phyloP scores from a whole-genome alignment of 1,139 yeast genomes.

The Pichia cactophila region DNA sequence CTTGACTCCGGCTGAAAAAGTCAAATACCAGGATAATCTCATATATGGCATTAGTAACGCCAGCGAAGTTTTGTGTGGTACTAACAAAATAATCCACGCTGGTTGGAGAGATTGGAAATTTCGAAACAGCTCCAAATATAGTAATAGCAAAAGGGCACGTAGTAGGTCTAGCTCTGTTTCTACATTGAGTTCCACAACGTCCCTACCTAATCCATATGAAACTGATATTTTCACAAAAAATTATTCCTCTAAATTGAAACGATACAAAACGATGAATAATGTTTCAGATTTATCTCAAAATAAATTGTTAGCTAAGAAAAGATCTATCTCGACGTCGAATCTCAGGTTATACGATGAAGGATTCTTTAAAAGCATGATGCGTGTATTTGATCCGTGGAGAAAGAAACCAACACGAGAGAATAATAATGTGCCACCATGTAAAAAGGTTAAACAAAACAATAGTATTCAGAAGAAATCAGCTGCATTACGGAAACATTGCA shows the following conservation, averaged over 20 bases:
- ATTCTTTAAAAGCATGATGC: background rate
- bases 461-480: background rate
- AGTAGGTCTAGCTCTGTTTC: conserved; percentile 7
- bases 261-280: background rate
- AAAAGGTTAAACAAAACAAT: background rate
- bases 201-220: background rate
- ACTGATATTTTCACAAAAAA: background rate
- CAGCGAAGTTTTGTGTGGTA: conserved; percentile 11
- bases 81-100: conserved; percentile 31
- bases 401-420: background rate
- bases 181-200: background rate
- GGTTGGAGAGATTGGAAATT: conserved; percentile 91
- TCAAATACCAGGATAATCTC: conserved; percentile 17
- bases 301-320: background rate
- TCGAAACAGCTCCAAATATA: conserved; percentile 61
- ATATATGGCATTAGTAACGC: conserved; percentile 12
- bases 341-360: background rate
- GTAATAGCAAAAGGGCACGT: conserved; percentile 17
- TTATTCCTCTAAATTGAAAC: background rate
- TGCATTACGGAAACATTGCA: background rate
- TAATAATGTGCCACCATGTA: background rate
- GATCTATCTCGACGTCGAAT: background rate
- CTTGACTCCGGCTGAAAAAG: conserved; percentile 27
- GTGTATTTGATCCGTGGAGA: background rate
- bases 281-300: background rate